phyloP scores from a whole-genome alignment of 176 grass and related monocot species.

The Hsuehochloa calcarea region DNA sequence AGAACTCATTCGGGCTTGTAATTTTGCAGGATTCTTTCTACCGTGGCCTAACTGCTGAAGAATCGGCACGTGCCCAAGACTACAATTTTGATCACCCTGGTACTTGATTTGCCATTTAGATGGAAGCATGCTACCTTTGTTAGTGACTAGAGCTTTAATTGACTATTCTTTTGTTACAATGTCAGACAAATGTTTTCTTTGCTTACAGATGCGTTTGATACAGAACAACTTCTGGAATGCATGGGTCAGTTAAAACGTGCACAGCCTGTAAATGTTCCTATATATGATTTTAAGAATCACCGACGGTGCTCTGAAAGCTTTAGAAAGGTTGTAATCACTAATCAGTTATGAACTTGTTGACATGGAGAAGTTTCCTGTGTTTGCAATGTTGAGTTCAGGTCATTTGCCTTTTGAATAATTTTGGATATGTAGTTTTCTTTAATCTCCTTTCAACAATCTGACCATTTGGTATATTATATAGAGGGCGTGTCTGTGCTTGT shows the following conservation, averaged over 20 bases:
- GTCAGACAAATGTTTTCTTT: conserved; percentile 19
- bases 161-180: conserved; percentile 7
- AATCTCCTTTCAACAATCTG: neutral
- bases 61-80: conserved; percentile 75
- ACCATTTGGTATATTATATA: neutral
- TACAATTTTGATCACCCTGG: conserved; percentile 99
- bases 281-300: conserved; percentile 99
- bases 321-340: conserved; percentile 59
- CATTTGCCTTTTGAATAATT: conserved; percentile 24
- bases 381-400: neutral
- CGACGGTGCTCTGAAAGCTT: conserved; percentile 75
- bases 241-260: conserved; percentile 79
- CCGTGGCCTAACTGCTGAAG: conserved; percentile 83
- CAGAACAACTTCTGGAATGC: conserved; percentile 93
- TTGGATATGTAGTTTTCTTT: conserved; percentile 13
- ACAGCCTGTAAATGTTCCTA: conserved; percentile 86
- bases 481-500: neutral
- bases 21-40: conserved; percentile 92
- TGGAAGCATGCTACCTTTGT: conserved; percentile 8
- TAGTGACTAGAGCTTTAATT: conserved; percentile 4
- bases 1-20: neutral
- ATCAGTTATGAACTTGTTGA: conserved; percentile 10
- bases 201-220: conserved; percentile 90
- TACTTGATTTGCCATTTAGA: conserved; percentile 43
- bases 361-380: neutral